A percentile compares a stretch with the other conserved stretches of the same genome.
Conservation (phyloP, 2,329 filamentous ascomycete genomes). For the Aureobasidium namibiae region DNA sequence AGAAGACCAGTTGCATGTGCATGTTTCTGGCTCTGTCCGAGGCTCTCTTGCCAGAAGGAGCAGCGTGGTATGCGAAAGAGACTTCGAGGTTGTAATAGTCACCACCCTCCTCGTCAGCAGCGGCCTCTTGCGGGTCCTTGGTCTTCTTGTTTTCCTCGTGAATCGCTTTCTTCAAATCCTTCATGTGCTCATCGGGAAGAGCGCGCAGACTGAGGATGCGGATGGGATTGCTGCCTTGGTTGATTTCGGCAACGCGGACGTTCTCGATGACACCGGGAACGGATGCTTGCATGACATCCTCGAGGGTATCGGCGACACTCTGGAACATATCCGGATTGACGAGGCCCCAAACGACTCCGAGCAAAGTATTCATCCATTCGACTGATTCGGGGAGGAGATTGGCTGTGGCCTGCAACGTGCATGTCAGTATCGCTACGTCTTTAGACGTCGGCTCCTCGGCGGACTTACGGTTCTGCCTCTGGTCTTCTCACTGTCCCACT, state of each 20-base stretch:
- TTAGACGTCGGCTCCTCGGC: not conserved
- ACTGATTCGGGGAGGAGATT: constrained; percentile 91
- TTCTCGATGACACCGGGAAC: constrained; percentile 88
- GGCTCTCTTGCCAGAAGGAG: constrained; percentile 60
- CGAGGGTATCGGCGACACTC: constrained; percentile 83
- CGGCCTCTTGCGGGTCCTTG: constrained; percentile 79
- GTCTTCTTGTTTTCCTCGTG: constrained; percentile 69
- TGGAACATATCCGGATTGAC: constrained; percentile 94
- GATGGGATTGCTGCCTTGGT: constrained; percentile 84
- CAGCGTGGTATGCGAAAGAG: constrained; percentile 83
- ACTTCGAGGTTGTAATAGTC: constrained; percentile 90
- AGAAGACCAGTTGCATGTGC: constrained; percentile 95
- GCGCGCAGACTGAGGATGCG: constrained; percentile 81
- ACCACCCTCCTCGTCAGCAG: constrained; percentile 81
- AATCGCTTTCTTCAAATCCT: constrained; percentile 73
- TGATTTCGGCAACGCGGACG: constrained; percentile 89
- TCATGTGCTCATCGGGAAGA: constrained; percentile 71
- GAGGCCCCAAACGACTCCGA: constrained; percentile 79
- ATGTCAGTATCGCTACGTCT: not conserved
- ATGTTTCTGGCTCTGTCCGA: constrained; percentile 85
- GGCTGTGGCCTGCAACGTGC: constrained; percentile 53
- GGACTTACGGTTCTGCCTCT: constrained; percentile 63
- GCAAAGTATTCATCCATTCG: constrained; percentile 84
- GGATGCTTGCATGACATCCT: constrained; percentile 95
- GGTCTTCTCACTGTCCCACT: constrained; percentile 82